Base-by-base conservation (phyloP, 108 stramenopile genomes). In the Fistulifera pelliculosa region DNA sequence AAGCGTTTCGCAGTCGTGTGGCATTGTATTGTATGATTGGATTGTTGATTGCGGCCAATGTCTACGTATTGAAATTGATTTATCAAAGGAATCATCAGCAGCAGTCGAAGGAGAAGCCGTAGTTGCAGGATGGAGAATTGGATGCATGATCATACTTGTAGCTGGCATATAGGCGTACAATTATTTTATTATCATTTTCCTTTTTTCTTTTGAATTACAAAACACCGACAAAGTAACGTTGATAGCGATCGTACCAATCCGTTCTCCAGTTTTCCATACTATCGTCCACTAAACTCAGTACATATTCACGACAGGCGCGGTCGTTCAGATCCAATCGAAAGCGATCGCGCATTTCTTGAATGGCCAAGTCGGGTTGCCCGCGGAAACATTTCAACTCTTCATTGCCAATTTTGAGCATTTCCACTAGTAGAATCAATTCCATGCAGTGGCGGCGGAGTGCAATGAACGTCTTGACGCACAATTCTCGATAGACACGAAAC, bases 241-340 rank as follows among this genome's bases (percentile, higher is more conserved):
- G 95, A 62, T 96, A 98, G 41, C 83, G 71, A 62, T 99, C 98
- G 68, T 99, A 99, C 81, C 77, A 93, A n/a, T 76, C 63, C 3
- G 96, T 96, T 19, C 93, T 63, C 95, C 96, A 99, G 80, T 95
- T 93, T 35, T 90, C 93, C 28, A 93, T 54, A 60, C 93, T 85
- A 47, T 91, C 80, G 62, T 95, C 81, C 2, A 98, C 75, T 49
- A 98, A 69, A 23, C 73, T 68, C 61, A 94, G 75, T 43, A 99
- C 95, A 60, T 93, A 96, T 23, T 87, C 78, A 12, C 79, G 49
- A 50, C 82, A 81, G 14, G 77, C 88, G 18, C 79, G 61, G 24
- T 89, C 85, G 59, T 79, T 87, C 42, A 85, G 45, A 59, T 90
- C 87, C 40, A 92, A 66, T 14, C 79, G 64, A 47, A 97, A 97